Evolutionary conservation across 2,329 filamentous ascomycete species (phyloP).

Genomic region (Alternaria gansuensis): DNA sequence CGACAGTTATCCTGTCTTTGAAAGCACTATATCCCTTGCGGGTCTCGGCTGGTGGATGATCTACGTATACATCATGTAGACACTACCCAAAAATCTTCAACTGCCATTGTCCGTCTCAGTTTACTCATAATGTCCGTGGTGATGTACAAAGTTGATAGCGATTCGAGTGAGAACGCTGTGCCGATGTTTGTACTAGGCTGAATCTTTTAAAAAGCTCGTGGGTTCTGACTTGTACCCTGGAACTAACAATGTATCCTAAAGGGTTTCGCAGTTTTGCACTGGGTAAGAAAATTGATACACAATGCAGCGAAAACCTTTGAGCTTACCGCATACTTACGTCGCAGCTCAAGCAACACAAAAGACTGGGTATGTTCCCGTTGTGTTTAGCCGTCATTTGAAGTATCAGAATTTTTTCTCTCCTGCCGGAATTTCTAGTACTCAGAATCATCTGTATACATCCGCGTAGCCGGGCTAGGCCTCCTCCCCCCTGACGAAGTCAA

Average conservation of each 20-base stretch:
- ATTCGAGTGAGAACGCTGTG: neutral
- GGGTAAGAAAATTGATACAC: no score
- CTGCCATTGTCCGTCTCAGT: constrained; percentile 39
- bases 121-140: constrained; percentile 4
- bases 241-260: no score
- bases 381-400: neutral
- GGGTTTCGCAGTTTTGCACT: neutral
- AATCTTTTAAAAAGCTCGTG: neutral
- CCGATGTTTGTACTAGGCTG: neutral
- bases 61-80: constrained; percentile 44
- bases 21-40: constrained; percentile 45
- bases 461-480: constrained; percentile 39
- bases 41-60: constrained; percentile 40
- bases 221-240: no score
- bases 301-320: neutral
- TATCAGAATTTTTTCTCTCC: neutral
- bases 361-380: neutral
- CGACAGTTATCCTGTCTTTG: constrained; percentile 41
- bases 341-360: neutral
- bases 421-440: constrained; percentile 12
- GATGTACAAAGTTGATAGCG: neutral
- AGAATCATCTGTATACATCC: constrained; percentile 51
- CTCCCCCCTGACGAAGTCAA: constrained; percentile 23
- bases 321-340: neutral
- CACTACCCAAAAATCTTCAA: constrained; percentile 47